Conservation (phyloP, 306 rosid species). For the Carpinus fangiana region DNA sequence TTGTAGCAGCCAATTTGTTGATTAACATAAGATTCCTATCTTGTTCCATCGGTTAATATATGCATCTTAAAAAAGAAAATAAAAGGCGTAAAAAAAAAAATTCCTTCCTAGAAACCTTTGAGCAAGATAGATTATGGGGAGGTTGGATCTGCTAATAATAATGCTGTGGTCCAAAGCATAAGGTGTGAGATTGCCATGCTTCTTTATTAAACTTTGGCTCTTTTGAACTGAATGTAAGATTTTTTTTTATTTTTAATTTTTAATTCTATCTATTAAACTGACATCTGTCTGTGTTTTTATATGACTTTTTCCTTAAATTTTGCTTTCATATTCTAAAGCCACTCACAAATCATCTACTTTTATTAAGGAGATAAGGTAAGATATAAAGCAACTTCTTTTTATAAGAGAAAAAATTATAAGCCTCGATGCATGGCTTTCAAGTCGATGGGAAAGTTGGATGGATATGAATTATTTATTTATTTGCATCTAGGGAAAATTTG, state of each 20-base stretch:
- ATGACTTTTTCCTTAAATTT: not conserved
- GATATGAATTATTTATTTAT: not conserved
- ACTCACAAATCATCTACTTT: not conserved
- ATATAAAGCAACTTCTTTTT: too few species aligned
- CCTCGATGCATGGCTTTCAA: not conserved
- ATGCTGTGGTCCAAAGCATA: not conserved
- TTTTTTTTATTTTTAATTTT: too few species aligned
- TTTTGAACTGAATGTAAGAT: too few species aligned
- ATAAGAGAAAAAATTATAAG: not conserved
- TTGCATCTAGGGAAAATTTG: too few species aligned
- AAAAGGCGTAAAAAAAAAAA: not conserved
- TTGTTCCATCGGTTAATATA: not conserved
- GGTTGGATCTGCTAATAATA: not conserved
- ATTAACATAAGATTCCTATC: not conserved
- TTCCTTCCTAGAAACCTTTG: not conserved
- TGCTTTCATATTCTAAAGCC: conserved; percentile 18
- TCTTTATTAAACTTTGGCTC: not conserved
- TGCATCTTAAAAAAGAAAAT: not conserved
- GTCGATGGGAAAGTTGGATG: not conserved
- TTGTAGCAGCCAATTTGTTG: not conserved
- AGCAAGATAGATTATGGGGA: not conserved
- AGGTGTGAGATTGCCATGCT: not conserved
- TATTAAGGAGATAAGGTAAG: too few species aligned
- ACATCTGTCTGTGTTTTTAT: too few species aligned
- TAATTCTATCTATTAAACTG: too few species aligned